A percentile compares a stretch with the other conserved stretches of the same genome.
Conservation (phyloP, 2,329 filamentous ascomycete genomes). For the Stagonosporopsis tanaceti region DNA sequence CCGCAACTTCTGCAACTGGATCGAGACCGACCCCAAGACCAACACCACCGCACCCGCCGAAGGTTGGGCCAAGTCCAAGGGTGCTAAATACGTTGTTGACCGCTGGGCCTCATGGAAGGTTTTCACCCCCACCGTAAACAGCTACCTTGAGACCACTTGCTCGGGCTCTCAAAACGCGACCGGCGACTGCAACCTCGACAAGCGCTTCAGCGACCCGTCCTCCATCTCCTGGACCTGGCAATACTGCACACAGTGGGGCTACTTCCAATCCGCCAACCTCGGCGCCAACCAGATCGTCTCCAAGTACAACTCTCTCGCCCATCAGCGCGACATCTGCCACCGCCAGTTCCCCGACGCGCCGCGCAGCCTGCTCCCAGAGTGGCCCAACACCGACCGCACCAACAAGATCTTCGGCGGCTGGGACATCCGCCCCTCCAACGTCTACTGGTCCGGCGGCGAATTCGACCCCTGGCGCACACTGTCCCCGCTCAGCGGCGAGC, state of each 20-base stretch:
- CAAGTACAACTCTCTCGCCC: conserved; percentile 55
- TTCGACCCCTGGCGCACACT: conserved; percentile 63
- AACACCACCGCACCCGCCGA: conserved; percentile 47
- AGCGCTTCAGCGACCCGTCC: conserved; percentile 45
- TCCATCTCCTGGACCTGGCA: conserved; percentile 60
- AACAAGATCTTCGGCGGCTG: conserved; percentile 60
- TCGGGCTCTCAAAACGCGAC: conserved; percentile 36
- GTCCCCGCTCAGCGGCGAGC: conserved; percentile 53
- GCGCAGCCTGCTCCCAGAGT: conserved; percentile 51
- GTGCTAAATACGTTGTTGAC: conserved; percentile 52
- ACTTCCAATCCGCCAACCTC: conserved; percentile 58
- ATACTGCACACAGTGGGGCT: conserved; percentile 62
- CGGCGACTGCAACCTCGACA: conserved; percentile 51
- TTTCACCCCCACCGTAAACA: conserved; percentile 51
- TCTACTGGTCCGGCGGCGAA: conserved; percentile 60
- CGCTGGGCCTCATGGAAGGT: conserved; percentile 53
- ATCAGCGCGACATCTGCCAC: conserved; percentile 57
- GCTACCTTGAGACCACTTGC: conserved; percentile 53
- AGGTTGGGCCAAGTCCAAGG: conserved; percentile 54
- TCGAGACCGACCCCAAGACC: conserved; percentile 54
- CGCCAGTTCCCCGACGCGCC: conserved; percentile 57
- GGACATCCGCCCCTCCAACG: conserved; percentile 60
- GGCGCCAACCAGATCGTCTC: conserved; percentile 58
- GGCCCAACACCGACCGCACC: conserved; percentile 49
- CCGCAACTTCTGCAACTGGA: conserved; percentile 55